Evolutionary conservation across 208 protist genomes (phyloP).

Genomic region (Acanthamoeba quina): DNA sequence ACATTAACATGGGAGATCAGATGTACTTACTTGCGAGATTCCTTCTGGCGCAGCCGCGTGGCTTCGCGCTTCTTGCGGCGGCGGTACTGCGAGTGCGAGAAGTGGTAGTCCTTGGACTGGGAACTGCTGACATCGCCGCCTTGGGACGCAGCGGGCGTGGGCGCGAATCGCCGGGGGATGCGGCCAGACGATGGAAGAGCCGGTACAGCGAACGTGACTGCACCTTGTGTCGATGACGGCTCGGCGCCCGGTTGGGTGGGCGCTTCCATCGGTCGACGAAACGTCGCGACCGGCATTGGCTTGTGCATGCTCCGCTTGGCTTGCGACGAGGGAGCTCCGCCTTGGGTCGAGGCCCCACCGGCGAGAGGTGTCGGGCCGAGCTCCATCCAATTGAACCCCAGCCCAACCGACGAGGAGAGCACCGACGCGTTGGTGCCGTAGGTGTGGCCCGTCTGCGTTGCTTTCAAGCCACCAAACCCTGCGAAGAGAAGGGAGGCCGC

Average conservation of each 20-base stretch:
- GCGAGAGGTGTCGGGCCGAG: constrained; percentile 29
- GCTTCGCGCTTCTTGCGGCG: constrained; percentile 60
- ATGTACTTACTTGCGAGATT: constrained; percentile 34
- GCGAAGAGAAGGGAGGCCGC: not conserved
- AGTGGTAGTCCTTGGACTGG: constrained; percentile 24
- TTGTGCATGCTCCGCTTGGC: constrained; percentile 37
- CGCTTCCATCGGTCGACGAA: constrained; percentile 27
- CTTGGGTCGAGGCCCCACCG: not conserved
- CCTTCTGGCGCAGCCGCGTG: constrained; percentile 5
- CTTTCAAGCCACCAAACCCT: constrained; percentile 19
- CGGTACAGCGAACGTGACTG: constrained; percentile 9
- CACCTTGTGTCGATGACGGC: not conserved
- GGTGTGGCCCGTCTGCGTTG: constrained; percentile 41
- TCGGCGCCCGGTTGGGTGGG: not conserved
- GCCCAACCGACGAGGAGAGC: constrained; percentile 50
- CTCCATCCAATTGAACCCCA: constrained; percentile 70
- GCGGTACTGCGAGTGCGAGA: constrained; percentile 38
- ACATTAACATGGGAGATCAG: not conserved
- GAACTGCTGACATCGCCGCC: not conserved
- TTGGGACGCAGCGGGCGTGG: not conserved
- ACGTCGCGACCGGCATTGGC: constrained; percentile 5
- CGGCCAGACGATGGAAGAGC: constrained; percentile 8
- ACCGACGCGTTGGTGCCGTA: constrained; percentile 64
- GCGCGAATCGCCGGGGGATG: not conserved
- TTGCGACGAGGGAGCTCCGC: not conserved